These are phyloP conservation scores for Tetrapisispora taiwanensis DNA, from an alignment of 805 yeast genomes.

Conservation along the genomic window DNA sequence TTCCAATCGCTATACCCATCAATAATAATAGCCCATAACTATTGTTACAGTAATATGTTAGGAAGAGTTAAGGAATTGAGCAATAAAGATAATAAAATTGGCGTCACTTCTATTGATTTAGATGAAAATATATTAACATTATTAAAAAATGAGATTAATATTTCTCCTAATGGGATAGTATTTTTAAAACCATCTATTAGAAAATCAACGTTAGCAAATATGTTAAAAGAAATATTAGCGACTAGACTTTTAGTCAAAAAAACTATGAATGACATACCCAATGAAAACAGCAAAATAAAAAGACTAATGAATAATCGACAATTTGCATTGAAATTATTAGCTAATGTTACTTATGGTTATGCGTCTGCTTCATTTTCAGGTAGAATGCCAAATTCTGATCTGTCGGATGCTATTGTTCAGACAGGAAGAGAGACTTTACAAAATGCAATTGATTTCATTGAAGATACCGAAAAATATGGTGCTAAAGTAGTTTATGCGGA, in stretches of 20 bases:
- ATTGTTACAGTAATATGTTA: conserved; percentile 66
- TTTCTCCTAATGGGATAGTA: conserved; percentile 83
- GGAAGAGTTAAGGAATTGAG: conserved; percentile 53
- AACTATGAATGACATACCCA: conserved; percentile 46
- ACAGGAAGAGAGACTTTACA: conserved; percentile 80
- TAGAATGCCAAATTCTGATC: conserved; percentile 91
- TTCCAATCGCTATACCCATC: conserved; percentile 94
- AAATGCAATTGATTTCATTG: conserved; percentile 60
- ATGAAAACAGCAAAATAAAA: conserved; percentile 12
- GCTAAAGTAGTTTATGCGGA: conserved; percentile 96
- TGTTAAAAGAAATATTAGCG: conserved; percentile 75
- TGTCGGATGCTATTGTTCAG: conserved; percentile 90
- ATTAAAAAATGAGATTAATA: conserved; percentile 42
- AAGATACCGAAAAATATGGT: conserved; percentile 51
- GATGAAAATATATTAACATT: conserved; percentile 48
- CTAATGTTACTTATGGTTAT: conserved; percentile 95
- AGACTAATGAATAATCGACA: conserved; percentile 67
- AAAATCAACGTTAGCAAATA: conserved; percentile 65
- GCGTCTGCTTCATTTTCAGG: conserved; percentile 93
- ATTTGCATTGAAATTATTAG: conserved; percentile 76
- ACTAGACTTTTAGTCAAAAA: conserved; percentile 69
- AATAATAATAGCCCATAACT: conserved; percentile 79
- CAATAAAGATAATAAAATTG: conserved; percentile 37
- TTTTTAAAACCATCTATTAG: conserved; percentile 60
- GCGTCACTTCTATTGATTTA: conserved; percentile 41